Conservation (phyloP, 208 protist species). For the Wallacemonas rigidus region DNA sequence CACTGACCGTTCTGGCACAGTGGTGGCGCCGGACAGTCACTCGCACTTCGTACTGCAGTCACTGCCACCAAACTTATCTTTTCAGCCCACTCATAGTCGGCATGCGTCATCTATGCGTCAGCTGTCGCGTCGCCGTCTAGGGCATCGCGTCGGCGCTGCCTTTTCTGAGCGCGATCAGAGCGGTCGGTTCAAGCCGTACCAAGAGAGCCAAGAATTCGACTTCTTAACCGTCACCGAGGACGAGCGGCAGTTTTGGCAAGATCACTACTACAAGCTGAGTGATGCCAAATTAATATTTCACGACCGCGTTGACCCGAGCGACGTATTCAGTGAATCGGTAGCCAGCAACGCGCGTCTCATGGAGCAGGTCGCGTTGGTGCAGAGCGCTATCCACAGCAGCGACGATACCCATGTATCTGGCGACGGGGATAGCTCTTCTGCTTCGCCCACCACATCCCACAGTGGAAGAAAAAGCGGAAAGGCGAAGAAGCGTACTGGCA, state of each 20-base stretch:
- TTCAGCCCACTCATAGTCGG: slow-evolving; percentile 25
- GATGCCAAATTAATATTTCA: slow-evolving; percentile 70
- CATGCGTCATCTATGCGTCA: slow-evolving; percentile 15
- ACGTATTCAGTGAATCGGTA: slow-evolving; percentile 26
- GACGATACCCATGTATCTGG: not conserved
- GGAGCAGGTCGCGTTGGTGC: slow-evolving; percentile 11
- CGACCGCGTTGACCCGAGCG: slow-evolving; percentile 64
- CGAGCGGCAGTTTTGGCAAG: slow-evolving; percentile 80
- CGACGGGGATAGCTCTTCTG: not conserved
- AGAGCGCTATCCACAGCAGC: slow-evolving; percentile 5
- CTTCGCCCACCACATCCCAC: not conserved
- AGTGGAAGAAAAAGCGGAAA: slow-evolving; percentile 24
- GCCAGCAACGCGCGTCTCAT: not conserved
- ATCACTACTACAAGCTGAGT: slow-evolving; percentile 73
- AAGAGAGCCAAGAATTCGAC: slow-evolving; percentile 19
- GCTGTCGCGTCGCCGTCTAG: slow-evolving; percentile 18
- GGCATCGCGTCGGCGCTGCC: slow-evolving; percentile 26
- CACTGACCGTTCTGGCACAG: slow-evolving; percentile 37
- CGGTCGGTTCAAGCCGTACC: slow-evolving; percentile 15
- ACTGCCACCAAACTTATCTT: slow-evolving; percentile 43
- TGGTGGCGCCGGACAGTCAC: not conserved
- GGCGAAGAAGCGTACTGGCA: slow-evolving; percentile 20
- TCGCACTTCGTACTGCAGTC: not conserved
- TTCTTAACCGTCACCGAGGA: slow-evolving; percentile 44
- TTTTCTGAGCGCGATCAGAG: slow-evolving; percentile 11